These are phyloP conservation scores for Cryptococcus deneoformans DNA, from an alignment of 1,284 basidiomycete species.

Conservation along the genomic window DNA sequence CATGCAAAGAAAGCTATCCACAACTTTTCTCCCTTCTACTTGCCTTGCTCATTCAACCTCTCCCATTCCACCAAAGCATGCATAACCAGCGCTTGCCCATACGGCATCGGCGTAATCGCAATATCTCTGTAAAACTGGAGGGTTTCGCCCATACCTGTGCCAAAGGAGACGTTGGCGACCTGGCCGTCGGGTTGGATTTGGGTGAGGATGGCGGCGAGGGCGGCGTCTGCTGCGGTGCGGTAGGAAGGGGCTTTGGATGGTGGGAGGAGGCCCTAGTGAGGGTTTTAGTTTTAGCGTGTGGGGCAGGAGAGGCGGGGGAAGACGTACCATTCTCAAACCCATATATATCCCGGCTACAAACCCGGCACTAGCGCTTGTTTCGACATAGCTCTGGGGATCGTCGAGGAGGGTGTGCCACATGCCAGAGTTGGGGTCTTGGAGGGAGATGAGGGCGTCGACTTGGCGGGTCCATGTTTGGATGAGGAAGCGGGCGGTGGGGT, in stretches of 20 bases:
- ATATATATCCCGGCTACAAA: constrained; percentile 63
- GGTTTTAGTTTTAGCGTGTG: neutral
- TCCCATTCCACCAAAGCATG: constrained; percentile 48
- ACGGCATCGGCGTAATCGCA: constrained; percentile 62
- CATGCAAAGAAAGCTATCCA: neutral
- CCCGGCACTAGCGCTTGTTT: constrained; percentile 60
- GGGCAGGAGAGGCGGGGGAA: neutral
- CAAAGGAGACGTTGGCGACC: constrained; percentile 59
- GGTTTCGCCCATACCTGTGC: constrained; percentile 59
- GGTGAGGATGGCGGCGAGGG: constrained; percentile 57
- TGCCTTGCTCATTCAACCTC: constrained; percentile 16
- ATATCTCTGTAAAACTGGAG: constrained; percentile 59
- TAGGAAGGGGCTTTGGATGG: constrained; percentile 42
- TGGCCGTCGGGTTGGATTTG: constrained; percentile 59
- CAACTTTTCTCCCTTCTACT: neutral
- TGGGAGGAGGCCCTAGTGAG: constrained; percentile 19
- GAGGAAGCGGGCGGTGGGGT: constrained; percentile 54
- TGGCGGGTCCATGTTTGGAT: constrained; percentile 55
- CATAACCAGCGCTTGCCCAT: constrained; percentile 60
- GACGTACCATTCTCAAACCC: constrained; percentile 53
- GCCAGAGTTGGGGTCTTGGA: constrained; percentile 56
- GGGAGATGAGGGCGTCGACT: constrained; percentile 57
- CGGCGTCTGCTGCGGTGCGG: constrained; percentile 52
- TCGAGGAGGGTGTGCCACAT: constrained; percentile 64
- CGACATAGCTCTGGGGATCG: constrained; percentile 59